Evolutionary conservation across 768 basidiomycete genomes (phyloP).

Genomic region (Crucibulum laeve): DNA sequence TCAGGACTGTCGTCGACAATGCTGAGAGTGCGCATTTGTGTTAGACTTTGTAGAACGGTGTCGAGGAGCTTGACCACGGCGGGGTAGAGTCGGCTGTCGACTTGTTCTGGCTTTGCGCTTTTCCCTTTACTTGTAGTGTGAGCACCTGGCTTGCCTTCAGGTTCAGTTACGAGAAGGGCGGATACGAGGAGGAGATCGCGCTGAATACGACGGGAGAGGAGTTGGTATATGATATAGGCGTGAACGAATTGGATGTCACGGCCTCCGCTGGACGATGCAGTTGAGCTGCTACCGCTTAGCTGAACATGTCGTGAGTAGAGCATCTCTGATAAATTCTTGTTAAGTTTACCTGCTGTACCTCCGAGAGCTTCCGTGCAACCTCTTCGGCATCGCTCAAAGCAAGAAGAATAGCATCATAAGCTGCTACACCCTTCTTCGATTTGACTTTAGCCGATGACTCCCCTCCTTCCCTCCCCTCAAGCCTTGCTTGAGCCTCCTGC

Average conservation of each 20-base stretch:
- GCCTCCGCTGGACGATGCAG: constrained; percentile 34
- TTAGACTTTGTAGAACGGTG: constrained; percentile 77
- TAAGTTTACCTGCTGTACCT: constrained; percentile 70
- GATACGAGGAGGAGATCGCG: constrained; percentile 81
- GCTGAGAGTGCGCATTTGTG: constrained; percentile 77
- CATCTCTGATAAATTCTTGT: constrained; percentile 4
- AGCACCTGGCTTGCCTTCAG: constrained; percentile 16
- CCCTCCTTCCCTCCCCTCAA: constrained; percentile 32
- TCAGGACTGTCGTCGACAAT: constrained; percentile 88
- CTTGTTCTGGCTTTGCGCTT: constrained; percentile 34
- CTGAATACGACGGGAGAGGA: constrained; percentile 82
- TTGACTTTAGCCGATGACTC: constrained; percentile 26
- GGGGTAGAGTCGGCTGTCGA: constrained; percentile 74
- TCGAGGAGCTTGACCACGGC: constrained; percentile 88
- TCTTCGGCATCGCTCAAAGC: constrained; percentile 89
- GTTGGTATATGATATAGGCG: constrained; percentile 82
- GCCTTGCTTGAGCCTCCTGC: constrained; percentile 66
- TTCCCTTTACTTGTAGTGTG: constrained; percentile 17
- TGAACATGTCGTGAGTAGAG: constrained; percentile 7
- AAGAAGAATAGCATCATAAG: constrained; percentile 81
- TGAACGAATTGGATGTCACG: constrained; percentile 84
- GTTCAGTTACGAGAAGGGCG: constrained; percentile 50
- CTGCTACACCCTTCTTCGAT: constrained; percentile 76
- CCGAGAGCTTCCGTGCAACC: constrained; percentile 72
- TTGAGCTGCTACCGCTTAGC: constrained; percentile 36